Evolutionary conservation across 2,329 filamentous ascomycete species (phyloP).

Genomic region (Fusarium sp.): DNA sequence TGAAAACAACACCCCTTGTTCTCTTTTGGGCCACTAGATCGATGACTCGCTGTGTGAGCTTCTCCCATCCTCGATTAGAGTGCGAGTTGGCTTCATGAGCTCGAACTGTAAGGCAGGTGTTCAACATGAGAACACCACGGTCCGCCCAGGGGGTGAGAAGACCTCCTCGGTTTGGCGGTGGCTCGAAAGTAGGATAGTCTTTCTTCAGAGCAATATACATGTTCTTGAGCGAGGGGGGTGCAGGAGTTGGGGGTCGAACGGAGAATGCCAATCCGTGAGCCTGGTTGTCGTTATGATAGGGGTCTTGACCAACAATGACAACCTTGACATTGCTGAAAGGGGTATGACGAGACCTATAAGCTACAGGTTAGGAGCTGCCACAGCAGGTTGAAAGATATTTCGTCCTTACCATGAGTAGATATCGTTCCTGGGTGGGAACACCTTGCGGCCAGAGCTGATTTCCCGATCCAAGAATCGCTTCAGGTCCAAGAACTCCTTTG

Average conservation of each 20-base stretch:
- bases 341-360: slow-evolving; percentile 87
- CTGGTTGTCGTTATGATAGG: slow-evolving; percentile 95
- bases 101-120: slow-evolving; percentile 93
- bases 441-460: slow-evolving; percentile 74
- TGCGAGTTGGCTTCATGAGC: slow-evolving; percentile 90
- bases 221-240: slow-evolving; percentile 90
- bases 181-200: slow-evolving; percentile 83
- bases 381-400: neutral
- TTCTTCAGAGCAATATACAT: slow-evolving; percentile 90
- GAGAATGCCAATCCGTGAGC: slow-evolving; percentile 97
- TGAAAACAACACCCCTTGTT: slow-evolving; percentile 85
- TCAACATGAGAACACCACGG: slow-evolving; percentile 89
- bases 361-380: slow-evolving; percentile 19
- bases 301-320: slow-evolving; percentile 95
- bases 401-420: slow-evolving; percentile 87
- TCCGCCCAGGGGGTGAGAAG: slow-evolving; percentile 94
- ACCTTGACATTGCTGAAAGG: slow-evolving; percentile 89
- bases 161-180: slow-evolving; percentile 80
- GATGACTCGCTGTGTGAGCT: slow-evolving; percentile 90
- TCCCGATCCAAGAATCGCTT: slow-evolving; percentile 90
- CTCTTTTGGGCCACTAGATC: slow-evolving; percentile 83
- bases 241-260: slow-evolving; percentile 85
- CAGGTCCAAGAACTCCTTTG: slow-evolving; percentile 82
- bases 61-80: slow-evolving; percentile 88
- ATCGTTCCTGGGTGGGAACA: slow-evolving; percentile 88